Evolutionary conservation across 2,329 filamentous ascomycete species (phyloP).

Genomic region (Sporothrix mexicana): DNA sequence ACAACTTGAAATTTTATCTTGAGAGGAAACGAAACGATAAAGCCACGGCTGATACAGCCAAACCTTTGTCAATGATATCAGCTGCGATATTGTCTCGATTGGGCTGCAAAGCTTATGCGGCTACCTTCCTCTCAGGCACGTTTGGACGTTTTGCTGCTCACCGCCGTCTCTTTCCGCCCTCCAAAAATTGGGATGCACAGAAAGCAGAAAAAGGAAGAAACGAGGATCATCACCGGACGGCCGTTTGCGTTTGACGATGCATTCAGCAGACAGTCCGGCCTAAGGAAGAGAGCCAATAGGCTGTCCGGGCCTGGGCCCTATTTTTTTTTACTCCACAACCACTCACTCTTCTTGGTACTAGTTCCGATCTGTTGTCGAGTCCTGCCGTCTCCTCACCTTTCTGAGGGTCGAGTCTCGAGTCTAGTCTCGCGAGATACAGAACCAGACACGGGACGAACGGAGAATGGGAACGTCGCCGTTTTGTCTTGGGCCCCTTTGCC

Average conservation of each 20-base stretch:
- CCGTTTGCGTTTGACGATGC: conserved; percentile 29
- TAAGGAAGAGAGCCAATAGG: conserved; percentile 17
- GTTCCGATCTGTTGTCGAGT: conserved; percentile 8
- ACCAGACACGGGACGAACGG: conserved; percentile 24
- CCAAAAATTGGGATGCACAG: neutral
- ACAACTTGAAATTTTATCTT: neutral
- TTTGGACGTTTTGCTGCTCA: neutral
- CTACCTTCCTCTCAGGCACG: neutral
- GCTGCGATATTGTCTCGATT: neutral
- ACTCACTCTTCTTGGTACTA: conserved; percentile 13
- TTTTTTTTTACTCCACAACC: conserved; percentile 10
- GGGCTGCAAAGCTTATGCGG: neutral
- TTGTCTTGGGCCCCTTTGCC: neutral
- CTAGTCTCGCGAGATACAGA: neutral
- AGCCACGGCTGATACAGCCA: neutral
- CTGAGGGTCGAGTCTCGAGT: too few relatives aligned
- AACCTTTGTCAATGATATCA: neutral
- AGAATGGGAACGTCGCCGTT: conserved; percentile 7
- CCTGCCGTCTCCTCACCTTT: neutral
- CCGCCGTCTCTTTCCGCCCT: neutral
- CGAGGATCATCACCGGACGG: conserved; percentile 24
- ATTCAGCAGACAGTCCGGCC: conserved; percentile 6
- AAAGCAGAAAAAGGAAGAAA: neutral
- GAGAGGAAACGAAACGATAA: neutral
- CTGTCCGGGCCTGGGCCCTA: neutral